Percentiles rank a stretch among this genome's conserved stretches.
phyloP scores from a whole-genome alignment of 176 grass and related monocot genomes.

The Carex pumila region DNA sequence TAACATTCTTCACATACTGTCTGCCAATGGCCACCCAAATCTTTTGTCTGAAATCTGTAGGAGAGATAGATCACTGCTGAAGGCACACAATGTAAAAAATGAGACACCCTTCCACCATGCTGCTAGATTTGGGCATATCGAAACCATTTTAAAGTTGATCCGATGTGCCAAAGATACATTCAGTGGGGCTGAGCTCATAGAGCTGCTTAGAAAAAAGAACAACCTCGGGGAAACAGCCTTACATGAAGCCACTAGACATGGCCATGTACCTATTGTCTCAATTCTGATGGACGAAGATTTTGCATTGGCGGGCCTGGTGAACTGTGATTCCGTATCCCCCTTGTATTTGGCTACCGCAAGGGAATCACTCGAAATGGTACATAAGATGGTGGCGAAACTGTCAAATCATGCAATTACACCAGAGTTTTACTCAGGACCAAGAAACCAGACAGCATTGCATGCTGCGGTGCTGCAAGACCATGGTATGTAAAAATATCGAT shows the following conservation, averaged over 20 bases:
- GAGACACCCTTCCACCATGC: slow-evolving; percentile 27
- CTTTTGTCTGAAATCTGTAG: no score
- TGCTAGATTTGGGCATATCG: neutral
- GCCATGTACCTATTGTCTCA: neutral
- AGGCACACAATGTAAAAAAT: neutral
- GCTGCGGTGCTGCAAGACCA: neutral
- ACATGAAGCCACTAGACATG: neutral
- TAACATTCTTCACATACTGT: slow-evolving; percentile 17
- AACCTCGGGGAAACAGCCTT: neutral
- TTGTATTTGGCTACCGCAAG: slow-evolving; percentile 4
- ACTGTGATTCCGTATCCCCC: neutral
- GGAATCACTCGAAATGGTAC: neutral
- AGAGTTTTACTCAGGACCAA: neutral
- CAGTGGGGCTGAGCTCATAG: neutral
- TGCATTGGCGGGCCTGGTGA: neutral
- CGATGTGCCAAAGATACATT: neutral
- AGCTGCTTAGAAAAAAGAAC: neutral
- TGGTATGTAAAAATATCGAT: neutral
- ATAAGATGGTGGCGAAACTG: neutral
- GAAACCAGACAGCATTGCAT: slow-evolving; percentile 3
- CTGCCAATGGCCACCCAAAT: neutral
- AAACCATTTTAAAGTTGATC: neutral
- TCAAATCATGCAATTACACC: neutral
- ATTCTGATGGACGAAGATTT: neutral
- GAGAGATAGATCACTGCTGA: neutral